phyloP scores from a whole-genome alignment of 2,329 filamentous ascomycete genomes.

The Aspergillus eucalypticola region DNA sequence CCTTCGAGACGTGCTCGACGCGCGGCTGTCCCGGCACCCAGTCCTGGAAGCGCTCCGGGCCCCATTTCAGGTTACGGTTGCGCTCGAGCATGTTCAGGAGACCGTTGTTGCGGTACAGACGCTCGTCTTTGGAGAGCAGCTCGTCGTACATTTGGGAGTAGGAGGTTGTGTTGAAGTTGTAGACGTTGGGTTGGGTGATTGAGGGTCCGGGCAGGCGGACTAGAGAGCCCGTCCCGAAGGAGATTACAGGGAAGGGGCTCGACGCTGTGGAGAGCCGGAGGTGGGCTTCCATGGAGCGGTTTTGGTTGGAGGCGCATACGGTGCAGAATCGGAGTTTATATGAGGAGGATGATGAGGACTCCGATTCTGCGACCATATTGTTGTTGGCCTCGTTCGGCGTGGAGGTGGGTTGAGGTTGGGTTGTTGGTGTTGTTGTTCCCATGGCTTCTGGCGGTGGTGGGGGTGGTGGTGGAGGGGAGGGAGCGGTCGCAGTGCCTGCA shows the following conservation, averaged over 20 bases:
- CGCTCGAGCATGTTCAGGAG: slow-evolving; percentile 93
- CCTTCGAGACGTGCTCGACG: slow-evolving; percentile 67
- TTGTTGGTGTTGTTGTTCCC: slow-evolving; percentile 29
- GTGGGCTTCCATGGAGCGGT: slow-evolving; percentile 99
- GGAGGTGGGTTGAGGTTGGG: slow-evolving; percentile 1
- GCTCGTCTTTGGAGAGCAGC: slow-evolving; percentile 78
- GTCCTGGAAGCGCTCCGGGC: slow-evolving; percentile 96
- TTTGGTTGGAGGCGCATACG: slow-evolving; percentile 98
- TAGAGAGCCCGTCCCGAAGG: slow-evolving; percentile 92
- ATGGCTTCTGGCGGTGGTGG: slow-evolving; percentile 5
- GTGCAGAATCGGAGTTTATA: slow-evolving; percentile 97
- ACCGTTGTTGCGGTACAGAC: slow-evolving; percentile 87
- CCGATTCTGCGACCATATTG: slow-evolving; percentile 19
- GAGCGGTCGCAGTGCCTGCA: slow-evolving; percentile 51
- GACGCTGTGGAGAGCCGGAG: slow-evolving; percentile 80
- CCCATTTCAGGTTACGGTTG: slow-evolving; percentile 90
- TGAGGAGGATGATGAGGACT: slow-evolving; percentile 36
- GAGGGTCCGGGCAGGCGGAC: slow-evolving; percentile 90
- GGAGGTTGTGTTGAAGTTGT: slow-evolving; percentile 95
- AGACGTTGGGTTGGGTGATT: slow-evolving; percentile 93
- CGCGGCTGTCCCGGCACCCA: slow-evolving; percentile 87
- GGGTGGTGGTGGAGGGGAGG: slow-evolving; percentile 40
- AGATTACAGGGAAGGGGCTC: slow-evolving; percentile 92
- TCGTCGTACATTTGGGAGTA: slow-evolving; percentile 95
- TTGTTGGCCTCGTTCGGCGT: neutral